Conservation (phyloP, 2,329 filamentous ascomycete genomes). For the Paraphaeosphaeria minitans region DNA sequence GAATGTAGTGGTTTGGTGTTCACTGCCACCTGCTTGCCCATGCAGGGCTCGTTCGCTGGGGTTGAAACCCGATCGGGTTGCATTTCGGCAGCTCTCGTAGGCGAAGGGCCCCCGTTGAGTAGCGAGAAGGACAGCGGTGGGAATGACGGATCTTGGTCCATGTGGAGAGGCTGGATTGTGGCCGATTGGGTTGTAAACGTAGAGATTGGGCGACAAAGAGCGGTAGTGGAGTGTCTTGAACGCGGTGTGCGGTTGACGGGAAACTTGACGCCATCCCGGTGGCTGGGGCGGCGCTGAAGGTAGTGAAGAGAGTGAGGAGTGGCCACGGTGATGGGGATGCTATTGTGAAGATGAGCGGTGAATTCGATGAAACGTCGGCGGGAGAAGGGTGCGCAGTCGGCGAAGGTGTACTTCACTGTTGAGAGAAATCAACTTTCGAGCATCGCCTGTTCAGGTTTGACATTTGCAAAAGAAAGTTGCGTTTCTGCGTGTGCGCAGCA, state of each 20-base stretch:
- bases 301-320: background rate
- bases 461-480: background rate
- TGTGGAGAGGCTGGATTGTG: background rate
- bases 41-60: background rate
- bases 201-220: background rate
- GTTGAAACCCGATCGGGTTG: background rate
- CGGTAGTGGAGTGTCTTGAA: background rate
- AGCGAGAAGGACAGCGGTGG: background rate
- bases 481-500: background rate
- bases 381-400: background rate
- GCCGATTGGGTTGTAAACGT: background rate
- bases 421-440: background rate
- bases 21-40: background rate
- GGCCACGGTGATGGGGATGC: background rate
- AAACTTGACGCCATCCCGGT: background rate
- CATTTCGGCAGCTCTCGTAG: background rate
- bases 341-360: background rate
- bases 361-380: background rate
- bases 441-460: background rate
- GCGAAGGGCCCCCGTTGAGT: background rate
- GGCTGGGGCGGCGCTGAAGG: background rate
- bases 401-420: background rate
- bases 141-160: background rate
- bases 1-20: background rate
- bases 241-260: background rate